phyloP scores from a whole-genome alignment of 805 yeast genomes.

The Citeromyces nyonsensis region DNA sequence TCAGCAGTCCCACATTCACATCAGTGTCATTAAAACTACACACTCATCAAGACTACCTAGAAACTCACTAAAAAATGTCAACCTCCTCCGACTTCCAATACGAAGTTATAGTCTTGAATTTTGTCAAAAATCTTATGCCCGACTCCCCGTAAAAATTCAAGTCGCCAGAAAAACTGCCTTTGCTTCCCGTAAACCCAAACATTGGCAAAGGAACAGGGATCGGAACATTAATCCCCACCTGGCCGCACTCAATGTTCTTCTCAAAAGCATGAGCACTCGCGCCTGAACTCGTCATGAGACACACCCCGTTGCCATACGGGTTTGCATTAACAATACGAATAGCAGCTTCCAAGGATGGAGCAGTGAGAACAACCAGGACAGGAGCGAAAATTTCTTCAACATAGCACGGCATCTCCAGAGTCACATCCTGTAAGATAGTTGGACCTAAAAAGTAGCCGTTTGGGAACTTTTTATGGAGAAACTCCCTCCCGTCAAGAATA shows the following conservation, averaged over 20 bases:
- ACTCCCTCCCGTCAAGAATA: conserved; percentile 48
- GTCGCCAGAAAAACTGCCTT: conserved; percentile 65
- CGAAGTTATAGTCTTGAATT: conserved; percentile 60
- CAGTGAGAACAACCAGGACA: conserved; percentile 46
- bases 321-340: conserved; percentile 42
- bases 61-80: no score
- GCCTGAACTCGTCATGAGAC: conserved; percentile 58
- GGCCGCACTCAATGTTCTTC: conserved; percentile 56
- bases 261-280: conserved; percentile 57
- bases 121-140: conserved; percentile 59
- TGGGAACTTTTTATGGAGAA: conserved; percentile 19
- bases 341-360: conserved; percentile 53
- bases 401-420: conserved; percentile 57
- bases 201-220: conserved; percentile 73
- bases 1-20: no score
- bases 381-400: conserved; percentile 73
- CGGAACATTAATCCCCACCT: conserved; percentile 67
- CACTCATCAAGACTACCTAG: no score
- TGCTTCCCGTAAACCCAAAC: conserved; percentile 69
- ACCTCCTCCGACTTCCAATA: conserved; percentile 33
- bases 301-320: conserved; percentile 55
- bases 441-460: conserved; percentile 65
- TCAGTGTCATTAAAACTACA: no score
- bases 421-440: conserved; percentile 43
- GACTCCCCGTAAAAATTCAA: conserved; percentile 69